Evolutionary conservation across 1,284 basidiomycete species (phyloP).

Genomic region (Leccinum cinnamomeum): DNA sequence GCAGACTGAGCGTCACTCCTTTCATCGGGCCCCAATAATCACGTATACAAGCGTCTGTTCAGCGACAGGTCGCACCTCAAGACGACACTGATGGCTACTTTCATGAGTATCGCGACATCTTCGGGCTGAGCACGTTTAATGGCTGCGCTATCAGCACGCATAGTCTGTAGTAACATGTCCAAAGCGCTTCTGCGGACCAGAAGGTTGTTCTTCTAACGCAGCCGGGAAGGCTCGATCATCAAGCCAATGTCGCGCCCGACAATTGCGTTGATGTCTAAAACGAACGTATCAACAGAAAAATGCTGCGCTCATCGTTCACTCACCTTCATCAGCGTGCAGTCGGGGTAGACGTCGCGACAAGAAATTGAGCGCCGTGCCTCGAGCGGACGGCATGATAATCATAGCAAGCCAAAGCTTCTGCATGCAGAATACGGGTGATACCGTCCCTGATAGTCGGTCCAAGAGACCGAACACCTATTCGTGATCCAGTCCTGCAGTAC

Average conservation of each 20-base stretch:
- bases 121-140: slow-evolving; percentile 63
- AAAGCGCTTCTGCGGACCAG: slow-evolving; percentile 82
- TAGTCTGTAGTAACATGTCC: slow-evolving; percentile 76
- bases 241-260: slow-evolving; percentile 88
- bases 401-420: slow-evolving; percentile 95
- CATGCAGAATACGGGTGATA: slow-evolving; percentile 87
- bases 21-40: slow-evolving; percentile 87
- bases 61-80: slow-evolving; percentile 91
- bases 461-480: slow-evolving; percentile 76
- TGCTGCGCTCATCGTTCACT: slow-evolving; percentile 7
- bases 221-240: slow-evolving; percentile 92
- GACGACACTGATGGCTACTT: slow-evolving; percentile 79
- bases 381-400: slow-evolving; percentile 84
- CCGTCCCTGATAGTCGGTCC: slow-evolving; percentile 79
- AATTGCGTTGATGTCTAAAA: slow-evolving; percentile 68
- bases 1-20: slow-evolving; percentile 67
- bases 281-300: slow-evolving; percentile 9
- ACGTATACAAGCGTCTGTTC: slow-evolving; percentile 90
- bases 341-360: slow-evolving; percentile 77
- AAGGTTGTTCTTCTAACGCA: slow-evolving; percentile 87
- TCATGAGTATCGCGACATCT: slow-evolving; percentile 77
- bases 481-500: slow-evolving; percentile 15
- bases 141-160: slow-evolving; percentile 71
- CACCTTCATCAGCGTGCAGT: slow-evolving; percentile 69
- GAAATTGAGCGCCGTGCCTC: slow-evolving; percentile 88